Conservation (phyloP, 768 basidiomycete species). For the Panaeolus papilionaceus region DNA sequence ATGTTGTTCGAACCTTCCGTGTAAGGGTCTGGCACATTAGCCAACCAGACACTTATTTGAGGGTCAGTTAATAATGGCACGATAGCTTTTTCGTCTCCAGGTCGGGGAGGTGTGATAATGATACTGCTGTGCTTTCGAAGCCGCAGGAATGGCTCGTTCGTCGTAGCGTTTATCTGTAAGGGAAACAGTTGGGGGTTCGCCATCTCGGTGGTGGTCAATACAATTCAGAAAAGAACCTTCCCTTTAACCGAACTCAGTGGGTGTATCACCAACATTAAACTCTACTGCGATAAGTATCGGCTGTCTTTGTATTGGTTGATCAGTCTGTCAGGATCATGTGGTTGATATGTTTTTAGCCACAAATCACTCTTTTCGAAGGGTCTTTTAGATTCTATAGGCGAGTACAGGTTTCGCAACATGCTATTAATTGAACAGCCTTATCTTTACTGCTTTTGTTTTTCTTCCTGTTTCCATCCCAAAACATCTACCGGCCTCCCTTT, state of each 20-base stretch:
- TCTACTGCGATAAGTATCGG: conserved; percentile 12
- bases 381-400: neutral
- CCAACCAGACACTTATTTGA: conserved; percentile 5
- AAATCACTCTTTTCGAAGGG: neutral
- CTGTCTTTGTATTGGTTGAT: conserved; percentile 10
- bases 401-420: neutral
- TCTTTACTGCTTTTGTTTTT: conserved; percentile 8
- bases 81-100: conserved; percentile 43
- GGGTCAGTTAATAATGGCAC: conserved; percentile 52
- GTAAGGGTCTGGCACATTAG: conserved; percentile 1
- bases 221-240: neutral
- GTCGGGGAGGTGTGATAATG: conserved; percentile 61
- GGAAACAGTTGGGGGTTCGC: conserved; percentile 41
- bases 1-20: conserved; percentile 1
- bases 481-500: conserved; percentile 39
- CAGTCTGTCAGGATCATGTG: neutral
- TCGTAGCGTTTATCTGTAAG: conserved; percentile 45
- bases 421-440: conserved; percentile 6
- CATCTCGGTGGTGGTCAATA: conserved; percentile 18
- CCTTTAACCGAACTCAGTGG: neutral
- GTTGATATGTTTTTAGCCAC: conserved; percentile 9
- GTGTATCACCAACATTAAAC: neutral
- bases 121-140: conserved; percentile 56
- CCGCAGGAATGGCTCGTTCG: conserved; percentile 60
- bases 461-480: conserved; percentile 38